phyloP scores from a whole-genome alignment of 2,329 filamentous ascomycete genomes.

The Colletotrichum sp. region DNA sequence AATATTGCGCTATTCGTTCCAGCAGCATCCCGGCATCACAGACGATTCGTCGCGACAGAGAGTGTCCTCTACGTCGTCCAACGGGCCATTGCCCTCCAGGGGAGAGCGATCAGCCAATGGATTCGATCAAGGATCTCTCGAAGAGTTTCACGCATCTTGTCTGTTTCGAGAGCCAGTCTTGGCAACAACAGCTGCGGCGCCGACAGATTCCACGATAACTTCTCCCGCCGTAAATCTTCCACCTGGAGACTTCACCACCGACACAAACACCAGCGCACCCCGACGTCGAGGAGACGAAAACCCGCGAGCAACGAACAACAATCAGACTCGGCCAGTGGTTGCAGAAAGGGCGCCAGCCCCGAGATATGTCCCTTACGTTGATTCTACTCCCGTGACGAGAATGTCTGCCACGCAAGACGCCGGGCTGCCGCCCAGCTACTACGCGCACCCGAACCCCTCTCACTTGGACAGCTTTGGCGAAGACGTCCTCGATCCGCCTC shows the following conservation, averaged over 20 bases:
- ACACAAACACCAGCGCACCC: background rate
- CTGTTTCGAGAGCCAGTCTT: background rate
- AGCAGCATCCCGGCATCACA: background rate
- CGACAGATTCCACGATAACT: background rate
- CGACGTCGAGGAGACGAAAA: background rate
- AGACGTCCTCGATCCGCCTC: slow-evolving; percentile 33
- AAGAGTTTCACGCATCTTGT: background rate
- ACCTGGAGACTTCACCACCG: background rate
- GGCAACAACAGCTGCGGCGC: background rate
- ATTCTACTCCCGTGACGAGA: slow-evolving; percentile 28
- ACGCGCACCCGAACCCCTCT: slow-evolving; percentile 33
- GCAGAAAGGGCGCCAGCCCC: background rate
- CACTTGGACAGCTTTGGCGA: slow-evolving; percentile 34
- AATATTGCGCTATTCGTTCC: slow-evolving; percentile 26
- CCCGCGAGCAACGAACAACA: background rate
- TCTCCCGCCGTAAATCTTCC: background rate
- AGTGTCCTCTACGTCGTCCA: background rate
- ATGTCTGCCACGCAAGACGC: slow-evolving; percentile 28
- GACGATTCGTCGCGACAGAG: background rate
- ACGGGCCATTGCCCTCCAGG: background rate
- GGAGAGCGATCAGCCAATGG: background rate
- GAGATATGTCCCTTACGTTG: slow-evolving; percentile 27
- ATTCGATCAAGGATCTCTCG: background rate
- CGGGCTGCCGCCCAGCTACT: slow-evolving; percentile 22
- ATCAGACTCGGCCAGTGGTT: background rate